Evolutionary conservation across 2,329 filamentous ascomycete genomes (phyloP).

Genomic region (Aspergillus piperis): DNA sequence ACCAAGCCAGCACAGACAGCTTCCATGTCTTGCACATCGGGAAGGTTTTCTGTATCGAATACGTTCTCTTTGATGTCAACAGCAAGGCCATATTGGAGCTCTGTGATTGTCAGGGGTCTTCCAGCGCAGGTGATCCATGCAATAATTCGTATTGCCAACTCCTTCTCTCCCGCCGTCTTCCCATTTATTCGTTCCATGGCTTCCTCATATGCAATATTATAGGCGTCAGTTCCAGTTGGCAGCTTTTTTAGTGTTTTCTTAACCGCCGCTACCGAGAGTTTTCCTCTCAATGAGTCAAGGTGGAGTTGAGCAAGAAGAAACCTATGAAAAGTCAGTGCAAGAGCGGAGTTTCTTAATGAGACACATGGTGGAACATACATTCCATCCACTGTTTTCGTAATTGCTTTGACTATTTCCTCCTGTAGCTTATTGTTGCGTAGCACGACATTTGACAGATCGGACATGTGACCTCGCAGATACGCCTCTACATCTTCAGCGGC

Average conservation of each 20-base stretch:
- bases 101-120: too few relatives aligned
- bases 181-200: slow-evolving; percentile 48
- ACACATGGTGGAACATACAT: slow-evolving; percentile 31
- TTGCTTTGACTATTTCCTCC: slow-evolving; percentile 23
- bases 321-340: slow-evolving; percentile 15
- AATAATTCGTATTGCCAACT: too few relatives aligned
- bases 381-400: slow-evolving; percentile 30
- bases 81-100: too few relatives aligned
- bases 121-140: too few relatives aligned
- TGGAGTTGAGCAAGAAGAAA: slow-evolving; percentile 31
- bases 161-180: slow-evolving; percentile 29
- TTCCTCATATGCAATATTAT: slow-evolving; percentile 44
- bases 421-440: slow-evolving; percentile 18
- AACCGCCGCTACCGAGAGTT: slow-evolving; percentile 33
- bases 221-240: slow-evolving; percentile 30
- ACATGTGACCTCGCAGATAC: slow-evolving; percentile 32
- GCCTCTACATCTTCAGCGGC: slow-evolving; percentile 32
- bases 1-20: too few relatives aligned
- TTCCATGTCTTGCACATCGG: too few relatives aligned
- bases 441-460: slow-evolving; percentile 20
- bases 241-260: slow-evolving; percentile 34
- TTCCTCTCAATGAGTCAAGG: slow-evolving; percentile 22
- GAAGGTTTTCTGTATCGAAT: too few relatives aligned
- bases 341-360: not conserved
- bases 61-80: too few relatives aligned